A percentile compares a stretch with the other conserved stretches of the same genome.
These are phyloP conservation scores for Elasticomyces elasticus DNA, from an alignment of 495 filamentous ascomycete genomes.

Conservation along the genomic window DNA sequence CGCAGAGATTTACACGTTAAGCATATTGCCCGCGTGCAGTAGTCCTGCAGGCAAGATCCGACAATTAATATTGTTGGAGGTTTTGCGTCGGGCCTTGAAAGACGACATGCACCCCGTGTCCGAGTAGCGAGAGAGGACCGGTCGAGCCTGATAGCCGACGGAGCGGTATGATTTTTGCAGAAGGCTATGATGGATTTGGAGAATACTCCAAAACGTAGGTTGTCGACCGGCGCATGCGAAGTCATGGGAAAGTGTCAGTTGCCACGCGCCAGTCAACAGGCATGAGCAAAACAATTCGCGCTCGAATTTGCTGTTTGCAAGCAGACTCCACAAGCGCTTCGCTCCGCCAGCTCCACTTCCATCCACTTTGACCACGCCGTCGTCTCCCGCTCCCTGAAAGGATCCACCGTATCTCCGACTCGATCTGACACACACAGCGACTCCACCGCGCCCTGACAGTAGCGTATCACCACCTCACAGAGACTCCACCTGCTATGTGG, in stretches of 20 bases:
- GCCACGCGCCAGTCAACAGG: no score
- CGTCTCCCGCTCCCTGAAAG: not conserved
- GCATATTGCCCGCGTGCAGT: constrained; percentile 14
- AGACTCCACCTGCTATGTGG: not conserved
- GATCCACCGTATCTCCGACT: not conserved
- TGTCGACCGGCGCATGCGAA: no score
- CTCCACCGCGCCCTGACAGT: not conserved
- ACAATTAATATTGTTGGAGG: not conserved
- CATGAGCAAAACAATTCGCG: no score
- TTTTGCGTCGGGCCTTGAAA: not conserved
- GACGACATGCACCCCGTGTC: not conserved
- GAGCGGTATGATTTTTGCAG: not conserved
- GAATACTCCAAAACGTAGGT: no score
- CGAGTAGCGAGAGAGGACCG: not conserved
- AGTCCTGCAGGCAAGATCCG: not conserved
- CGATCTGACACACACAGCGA: not conserved
- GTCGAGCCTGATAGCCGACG: not conserved
- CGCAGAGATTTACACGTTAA: constrained; percentile 7
- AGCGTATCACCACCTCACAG: not conserved
- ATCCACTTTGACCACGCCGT: not conserved
- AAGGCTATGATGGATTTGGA: no score
- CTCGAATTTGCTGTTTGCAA: not conserved
- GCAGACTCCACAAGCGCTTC: not conserved
- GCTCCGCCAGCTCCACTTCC: not conserved
- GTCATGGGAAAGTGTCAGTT: no score